Conservation (phyloP, 306 rosid genomes). For the Rosa rugosa region DNA sequence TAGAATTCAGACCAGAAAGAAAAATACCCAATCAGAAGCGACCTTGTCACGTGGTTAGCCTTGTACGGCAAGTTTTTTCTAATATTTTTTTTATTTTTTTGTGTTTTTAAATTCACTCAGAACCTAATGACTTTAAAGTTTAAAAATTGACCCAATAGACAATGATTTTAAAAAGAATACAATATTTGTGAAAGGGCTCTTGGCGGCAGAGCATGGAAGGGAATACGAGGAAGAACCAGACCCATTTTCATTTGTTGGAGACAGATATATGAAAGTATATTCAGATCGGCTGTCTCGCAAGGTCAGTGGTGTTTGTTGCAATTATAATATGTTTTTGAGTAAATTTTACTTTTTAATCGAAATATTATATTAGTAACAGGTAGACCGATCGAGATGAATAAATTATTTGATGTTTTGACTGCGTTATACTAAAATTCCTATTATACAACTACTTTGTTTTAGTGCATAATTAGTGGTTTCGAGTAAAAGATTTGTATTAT, state of each 20-base stretch:
- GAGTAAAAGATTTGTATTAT: too few species aligned
- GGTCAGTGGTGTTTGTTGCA: neutral
- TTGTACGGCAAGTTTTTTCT: slow-evolving; percentile 18
- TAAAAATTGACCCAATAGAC: too few species aligned
- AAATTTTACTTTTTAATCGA: too few species aligned
- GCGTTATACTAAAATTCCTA: too few species aligned
- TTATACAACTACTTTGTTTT: too few species aligned
- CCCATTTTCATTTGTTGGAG: neutral
- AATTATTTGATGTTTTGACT: too few species aligned
- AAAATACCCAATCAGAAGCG: neutral
- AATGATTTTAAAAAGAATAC: neutral
- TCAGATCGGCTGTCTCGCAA: neutral
- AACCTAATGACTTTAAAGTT: neutral
- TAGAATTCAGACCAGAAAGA: too few species aligned
- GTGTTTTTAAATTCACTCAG: neutral
- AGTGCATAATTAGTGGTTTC: too few species aligned
- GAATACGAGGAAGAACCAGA: neutral
- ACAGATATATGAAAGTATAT: too few species aligned
- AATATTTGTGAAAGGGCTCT: neutral
- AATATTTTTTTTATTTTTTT: neutral
- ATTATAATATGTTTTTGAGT: neutral
- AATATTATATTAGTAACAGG: too few species aligned
- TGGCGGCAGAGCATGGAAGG: neutral
- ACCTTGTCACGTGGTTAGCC: slow-evolving; percentile 31
- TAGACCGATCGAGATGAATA: too few species aligned